These are phyloP conservation scores for Boechera stricta DNA, from an alignment of 345 rosid genomes.

Conservation along the genomic window DNA sequence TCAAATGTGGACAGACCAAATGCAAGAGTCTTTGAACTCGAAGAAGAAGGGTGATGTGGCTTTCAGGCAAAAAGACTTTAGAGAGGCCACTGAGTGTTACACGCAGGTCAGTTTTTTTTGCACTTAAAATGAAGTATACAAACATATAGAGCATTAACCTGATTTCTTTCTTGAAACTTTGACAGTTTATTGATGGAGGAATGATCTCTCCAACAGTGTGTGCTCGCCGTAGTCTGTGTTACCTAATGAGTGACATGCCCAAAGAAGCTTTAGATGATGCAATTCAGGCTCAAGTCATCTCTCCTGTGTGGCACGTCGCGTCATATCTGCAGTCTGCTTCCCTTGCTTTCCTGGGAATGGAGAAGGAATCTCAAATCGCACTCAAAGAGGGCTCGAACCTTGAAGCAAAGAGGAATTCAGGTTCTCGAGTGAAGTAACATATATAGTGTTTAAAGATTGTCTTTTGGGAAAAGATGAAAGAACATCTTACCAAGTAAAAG, in stretches of 20 bases:
- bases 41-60: constrained; percentile 93
- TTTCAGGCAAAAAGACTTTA: constrained; percentile 81
- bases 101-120: constrained; percentile 60
- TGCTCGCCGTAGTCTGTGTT: constrained; percentile 86
- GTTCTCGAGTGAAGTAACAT: constrained; percentile 34
- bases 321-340: constrained; percentile 83
- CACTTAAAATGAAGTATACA: not conserved
- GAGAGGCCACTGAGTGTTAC: constrained; percentile 73
- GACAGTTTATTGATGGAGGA: constrained; percentile 84
- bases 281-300: constrained; percentile 74
- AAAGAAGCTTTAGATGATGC: constrained; percentile 84
- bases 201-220: constrained; percentile 85
- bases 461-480: constrained; percentile 39
- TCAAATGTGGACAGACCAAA: constrained; percentile 92
- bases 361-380: constrained; percentile 79
- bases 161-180: constrained; percentile 9
- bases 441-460: constrained; percentile 5
- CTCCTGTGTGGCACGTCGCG: constrained; percentile 88
- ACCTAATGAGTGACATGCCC: constrained; percentile 77
- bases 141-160: constrained; percentile 3
- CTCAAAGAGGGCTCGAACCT: constrained; percentile 77
- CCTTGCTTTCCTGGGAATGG: constrained; percentile 69
- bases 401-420: constrained; percentile 55
- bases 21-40: constrained; percentile 86
- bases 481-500: constrained; percentile 39